These are phyloP conservation scores for Begonia loranthoides DNA, from an alignment of 306 rosid genomes.

Conservation along the genomic window DNA sequence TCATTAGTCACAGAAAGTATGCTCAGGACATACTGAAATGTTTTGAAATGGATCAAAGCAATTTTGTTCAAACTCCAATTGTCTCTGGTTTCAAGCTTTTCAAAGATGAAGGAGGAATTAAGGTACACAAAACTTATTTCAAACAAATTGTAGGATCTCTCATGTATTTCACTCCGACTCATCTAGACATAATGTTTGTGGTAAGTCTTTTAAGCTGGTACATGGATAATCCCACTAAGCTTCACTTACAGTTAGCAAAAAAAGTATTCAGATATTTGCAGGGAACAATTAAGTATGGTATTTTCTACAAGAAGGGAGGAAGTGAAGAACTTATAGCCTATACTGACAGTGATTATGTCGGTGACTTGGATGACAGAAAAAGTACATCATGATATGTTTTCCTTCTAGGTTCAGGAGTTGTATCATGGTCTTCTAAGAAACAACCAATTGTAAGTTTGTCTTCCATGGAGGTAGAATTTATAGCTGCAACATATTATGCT, in stretches of 20 bases:
- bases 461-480: no score
- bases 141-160: constrained; percentile 5
- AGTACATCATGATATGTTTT: neutral
- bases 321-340: no score
- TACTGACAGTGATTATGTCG: neutral
- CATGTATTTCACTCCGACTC: neutral
- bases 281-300: no score
- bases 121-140: neutral
- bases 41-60: no score
- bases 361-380: neutral
- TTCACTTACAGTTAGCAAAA: no score
- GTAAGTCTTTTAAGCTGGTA: constrained; percentile 1
- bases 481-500: no score
- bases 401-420: neutral
- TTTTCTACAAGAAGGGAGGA: no score
- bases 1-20: no score
- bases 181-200: neutral
- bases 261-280: no score
- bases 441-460: neutral
- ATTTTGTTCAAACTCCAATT: no score
- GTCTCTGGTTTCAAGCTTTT: neutral
- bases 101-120: neutral
- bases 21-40: no score
- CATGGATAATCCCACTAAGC: neutral
- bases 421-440: neutral